Percentiles rank a stretch among this genome's conserved stretches.
These are phyloP conservation scores for Boletellus emodensis DNA, from an alignment of 768 basidiomycete species.

Conservation along the genomic window DNA sequence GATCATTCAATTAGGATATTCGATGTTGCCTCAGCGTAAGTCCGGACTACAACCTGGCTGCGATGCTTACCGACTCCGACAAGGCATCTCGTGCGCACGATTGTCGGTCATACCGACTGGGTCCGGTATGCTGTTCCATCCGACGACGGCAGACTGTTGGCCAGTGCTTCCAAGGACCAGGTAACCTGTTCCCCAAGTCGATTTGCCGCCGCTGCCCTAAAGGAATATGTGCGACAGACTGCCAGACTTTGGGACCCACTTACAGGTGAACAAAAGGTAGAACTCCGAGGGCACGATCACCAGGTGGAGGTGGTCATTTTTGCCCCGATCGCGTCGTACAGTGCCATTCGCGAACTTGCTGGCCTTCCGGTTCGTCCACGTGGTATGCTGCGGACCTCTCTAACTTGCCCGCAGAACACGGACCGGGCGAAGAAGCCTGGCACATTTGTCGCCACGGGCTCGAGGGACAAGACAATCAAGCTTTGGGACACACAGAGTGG, in stretches of 20 bases:
- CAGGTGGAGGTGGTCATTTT: slow-evolving; percentile 80
- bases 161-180: slow-evolving; percentile 86
- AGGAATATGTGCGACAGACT: slow-evolving; percentile 45
- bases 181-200: slow-evolving; percentile 38
- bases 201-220: background rate
- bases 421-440: slow-evolving; percentile 49
- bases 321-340: slow-evolving; percentile 71
- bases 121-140: slow-evolving; percentile 66
- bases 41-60: slow-evolving; percentile 10
- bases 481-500: slow-evolving; percentile 87
- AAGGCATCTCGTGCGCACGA: slow-evolving; percentile 73
- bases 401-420: slow-evolving; percentile 38
- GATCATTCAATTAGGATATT: slow-evolving; percentile 85
- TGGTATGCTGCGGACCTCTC: slow-evolving; percentile 1
- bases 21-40: slow-evolving; percentile 82
- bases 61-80: slow-evolving; percentile 11
- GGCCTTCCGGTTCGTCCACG: slow-evolving; percentile 56
- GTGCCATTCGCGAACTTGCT: slow-evolving; percentile 72
- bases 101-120: slow-evolving; percentile 81
- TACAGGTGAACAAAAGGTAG: slow-evolving; percentile 73
- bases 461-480: slow-evolving; percentile 88
- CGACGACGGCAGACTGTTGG: slow-evolving; percentile 67
- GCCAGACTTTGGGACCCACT: slow-evolving; percentile 71
- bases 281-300: slow-evolving; percentile 85
- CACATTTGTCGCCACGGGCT: slow-evolving; percentile 72